Percentiles rank a stretch among this genome's conserved stretches.
Conservation (phyloP, 2,329 filamentous ascomycete species). For the Ascochyta lentis region DNA sequence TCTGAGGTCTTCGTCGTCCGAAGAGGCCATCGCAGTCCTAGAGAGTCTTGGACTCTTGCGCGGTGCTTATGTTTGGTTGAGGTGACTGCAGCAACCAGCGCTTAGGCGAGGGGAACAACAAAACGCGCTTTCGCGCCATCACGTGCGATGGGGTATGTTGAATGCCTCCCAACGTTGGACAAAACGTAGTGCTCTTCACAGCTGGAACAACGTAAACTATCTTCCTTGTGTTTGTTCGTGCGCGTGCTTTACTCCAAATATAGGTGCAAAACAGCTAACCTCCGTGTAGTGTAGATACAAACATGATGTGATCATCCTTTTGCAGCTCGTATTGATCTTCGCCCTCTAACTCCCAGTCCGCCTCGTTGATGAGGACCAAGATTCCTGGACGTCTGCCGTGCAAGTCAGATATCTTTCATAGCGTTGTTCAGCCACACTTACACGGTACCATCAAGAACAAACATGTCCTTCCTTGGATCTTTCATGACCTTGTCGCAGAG, state of each 20-base stretch:
- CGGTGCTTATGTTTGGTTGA: constrained; percentile 6
- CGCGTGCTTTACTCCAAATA: too few relatives aligned
- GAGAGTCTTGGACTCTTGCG: not conserved
- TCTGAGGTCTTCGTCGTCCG: constrained; percentile 38
- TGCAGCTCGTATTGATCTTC: constrained; percentile 89
- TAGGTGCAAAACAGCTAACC: constrained; percentile 59
- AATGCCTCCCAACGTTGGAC: not conserved
- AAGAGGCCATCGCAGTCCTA: constrained; percentile 28
- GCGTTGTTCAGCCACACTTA: constrained; percentile 57
- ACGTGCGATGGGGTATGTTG: constrained; percentile 20
- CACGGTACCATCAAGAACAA: constrained; percentile 87
- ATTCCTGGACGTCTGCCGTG: constrained; percentile 85
- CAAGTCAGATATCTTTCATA: constrained; percentile 24
- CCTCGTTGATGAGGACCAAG: constrained; percentile 94
- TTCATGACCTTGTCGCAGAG: constrained; percentile 85
- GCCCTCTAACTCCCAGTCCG: constrained; percentile 97
- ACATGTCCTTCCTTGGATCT: constrained; percentile 83
- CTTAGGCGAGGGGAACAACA: not conserved
- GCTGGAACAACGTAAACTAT: not conserved
- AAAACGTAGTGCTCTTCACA: not conserved
- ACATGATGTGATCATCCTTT: constrained; percentile 84
- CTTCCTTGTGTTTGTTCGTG: not conserved
- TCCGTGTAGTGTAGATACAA: constrained; percentile 95
- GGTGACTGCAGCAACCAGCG: not conserved
- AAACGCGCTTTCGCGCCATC: constrained; percentile 29